Conservation (phyloP, 257 asterid genomes). For the Penstemon eatonii region DNA sequence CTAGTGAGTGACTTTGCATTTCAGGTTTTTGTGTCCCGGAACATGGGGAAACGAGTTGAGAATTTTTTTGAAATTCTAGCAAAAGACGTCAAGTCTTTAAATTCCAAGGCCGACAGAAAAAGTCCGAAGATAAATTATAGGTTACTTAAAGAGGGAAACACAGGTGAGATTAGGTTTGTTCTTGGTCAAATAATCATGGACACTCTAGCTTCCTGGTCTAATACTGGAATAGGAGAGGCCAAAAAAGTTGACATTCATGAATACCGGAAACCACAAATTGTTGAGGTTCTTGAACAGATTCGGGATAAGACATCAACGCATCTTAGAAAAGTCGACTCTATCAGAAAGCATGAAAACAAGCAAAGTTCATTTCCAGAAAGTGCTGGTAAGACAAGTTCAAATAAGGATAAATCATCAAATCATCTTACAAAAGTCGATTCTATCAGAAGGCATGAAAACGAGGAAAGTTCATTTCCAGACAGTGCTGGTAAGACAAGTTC, state of each 20-base stretch:
- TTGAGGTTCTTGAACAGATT: conserved; percentile 19
- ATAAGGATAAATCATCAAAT: conserved; percentile 12
- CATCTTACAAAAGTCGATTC: conserved; percentile 12
- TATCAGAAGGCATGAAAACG: conserved; percentile 16
- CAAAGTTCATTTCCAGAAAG: conserved; percentile 13
- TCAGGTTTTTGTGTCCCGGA: conserved; percentile 68
- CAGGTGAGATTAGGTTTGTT: conserved; percentile 59
- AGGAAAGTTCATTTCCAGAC: conserved; percentile 14
- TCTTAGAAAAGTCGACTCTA: conserved; percentile 7
- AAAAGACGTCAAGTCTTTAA: conserved; percentile 33
- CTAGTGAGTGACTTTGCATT: conserved; percentile 29
- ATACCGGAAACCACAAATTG: conserved; percentile 24
- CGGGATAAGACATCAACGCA: conserved; percentile 5
- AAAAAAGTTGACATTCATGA: conserved; percentile 28
- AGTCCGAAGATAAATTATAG: conserved; percentile 37
- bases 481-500: conserved; percentile 30
- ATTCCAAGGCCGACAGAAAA: conserved; percentile 22
- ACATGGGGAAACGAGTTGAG: conserved; percentile 35
- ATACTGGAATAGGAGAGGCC: conserved; percentile 23
- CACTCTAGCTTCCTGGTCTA: conserved; percentile 40
- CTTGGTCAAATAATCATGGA: conserved; percentile 65
- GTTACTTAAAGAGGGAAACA: conserved; percentile 43
- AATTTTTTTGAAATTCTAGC: conserved; percentile 32
- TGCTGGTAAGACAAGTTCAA: conserved; percentile 30
- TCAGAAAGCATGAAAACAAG: conserved; percentile 20